Conservation (phyloP, 768 basidiomycete genomes). For the Amanita thiersii region DNA sequence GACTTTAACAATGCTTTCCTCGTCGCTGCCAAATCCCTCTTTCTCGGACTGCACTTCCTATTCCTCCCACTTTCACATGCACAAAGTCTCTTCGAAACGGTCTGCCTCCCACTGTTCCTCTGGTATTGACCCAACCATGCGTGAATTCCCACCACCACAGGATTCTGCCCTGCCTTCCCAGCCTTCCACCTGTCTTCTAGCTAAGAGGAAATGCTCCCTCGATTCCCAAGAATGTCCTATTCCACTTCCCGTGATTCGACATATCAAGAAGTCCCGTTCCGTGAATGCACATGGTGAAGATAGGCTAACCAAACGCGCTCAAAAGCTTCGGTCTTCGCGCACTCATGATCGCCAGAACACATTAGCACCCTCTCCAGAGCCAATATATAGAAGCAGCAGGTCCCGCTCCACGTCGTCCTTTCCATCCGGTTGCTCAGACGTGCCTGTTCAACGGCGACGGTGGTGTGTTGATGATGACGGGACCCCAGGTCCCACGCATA, state of each 20-base stretch:
- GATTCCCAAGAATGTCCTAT: slow-evolving; percentile 1
- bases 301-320: slow-evolving; percentile 25
- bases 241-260: neutral
- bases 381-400: slow-evolving; percentile 49
- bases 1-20: too few relatives aligned
- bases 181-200: too few relatives aligned
- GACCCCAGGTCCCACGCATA: slow-evolving; percentile 37
- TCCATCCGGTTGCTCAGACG: slow-evolving; percentile 27
- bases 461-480: slow-evolving; percentile 50
- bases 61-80: too few relatives aligned
- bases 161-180: too few relatives aligned
- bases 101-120: too few relatives aligned
- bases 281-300: slow-evolving; percentile 8
- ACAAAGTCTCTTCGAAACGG: too few relatives aligned
- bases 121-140: too few relatives aligned
- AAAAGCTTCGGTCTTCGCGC: slow-evolving; percentile 29
- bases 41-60: too few relatives aligned
- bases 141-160: too few relatives aligned
- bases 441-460: slow-evolving; percentile 28
- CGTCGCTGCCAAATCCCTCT: too few relatives aligned
- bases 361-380: slow-evolving; percentile 39
- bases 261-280: slow-evolving; percentile 5
- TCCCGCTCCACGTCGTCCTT: slow-evolving; percentile 61
- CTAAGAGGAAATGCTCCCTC: slow-evolving; percentile 4
- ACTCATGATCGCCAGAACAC: slow-evolving; percentile 31